A percentile compares a stretch with the other conserved stretches of the same genome.
Conservation (phyloP, 352 stramenopile species). For the Phytophthora quininea region DNA sequence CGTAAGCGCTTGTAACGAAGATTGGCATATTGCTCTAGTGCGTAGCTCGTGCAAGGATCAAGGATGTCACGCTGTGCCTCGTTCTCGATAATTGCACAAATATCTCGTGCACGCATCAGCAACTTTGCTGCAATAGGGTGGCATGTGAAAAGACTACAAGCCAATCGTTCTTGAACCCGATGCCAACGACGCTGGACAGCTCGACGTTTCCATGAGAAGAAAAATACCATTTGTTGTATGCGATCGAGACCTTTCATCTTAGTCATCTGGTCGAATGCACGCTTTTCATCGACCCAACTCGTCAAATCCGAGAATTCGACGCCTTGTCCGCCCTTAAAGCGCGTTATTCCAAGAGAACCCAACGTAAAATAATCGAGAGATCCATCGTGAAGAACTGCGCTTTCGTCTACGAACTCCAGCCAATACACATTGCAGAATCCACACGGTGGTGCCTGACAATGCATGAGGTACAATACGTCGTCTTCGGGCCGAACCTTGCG, state of each 20-base stretch:
- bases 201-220: slow-evolving; percentile 74
- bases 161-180: slow-evolving; percentile 42
- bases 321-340: slow-evolving; percentile 43
- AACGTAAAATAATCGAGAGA: slow-evolving; percentile 61
- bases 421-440: slow-evolving; percentile 75
- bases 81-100: slow-evolving; percentile 25
- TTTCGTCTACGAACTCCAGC: slow-evolving; percentile 55
- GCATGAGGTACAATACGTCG: slow-evolving; percentile 63
- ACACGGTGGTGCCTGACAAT: slow-evolving; percentile 48
- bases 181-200: slow-evolving; percentile 47
- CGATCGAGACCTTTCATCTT: slow-evolving; percentile 62
- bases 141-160: slow-evolving; percentile 59
- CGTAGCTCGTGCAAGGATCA: slow-evolving; percentile 20
- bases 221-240: slow-evolving; percentile 78
- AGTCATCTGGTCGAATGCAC: slow-evolving; percentile 76
- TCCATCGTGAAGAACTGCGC: slow-evolving; percentile 16
- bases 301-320: slow-evolving; percentile 61
- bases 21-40: slow-evolving; percentile 13
- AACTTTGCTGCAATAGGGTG: slow-evolving; percentile 42
- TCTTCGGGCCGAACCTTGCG: slow-evolving; percentile 43
- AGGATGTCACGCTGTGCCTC: slow-evolving; percentile 22
- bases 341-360: slow-evolving; percentile 60
- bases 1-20: slow-evolving; percentile 25
- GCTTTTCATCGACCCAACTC: slow-evolving; percentile 71
- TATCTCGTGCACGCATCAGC: slow-evolving; percentile 36